Base-by-base conservation (phyloP, 176 grass and related monocot species). In the Oropetium thomaeum region DNA sequence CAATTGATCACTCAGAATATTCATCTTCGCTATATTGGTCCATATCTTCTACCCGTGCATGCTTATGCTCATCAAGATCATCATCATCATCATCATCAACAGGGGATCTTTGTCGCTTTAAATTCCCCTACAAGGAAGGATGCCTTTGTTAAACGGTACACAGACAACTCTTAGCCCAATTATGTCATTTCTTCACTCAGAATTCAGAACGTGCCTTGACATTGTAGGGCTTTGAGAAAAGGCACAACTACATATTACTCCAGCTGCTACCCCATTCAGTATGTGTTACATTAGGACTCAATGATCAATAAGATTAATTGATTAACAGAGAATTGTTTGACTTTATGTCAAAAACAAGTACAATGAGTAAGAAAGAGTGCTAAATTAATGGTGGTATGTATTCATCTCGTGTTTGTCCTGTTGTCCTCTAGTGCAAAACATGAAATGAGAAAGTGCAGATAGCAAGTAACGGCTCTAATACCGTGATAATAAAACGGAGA, bases 21-120 rank as follows among this genome's bases (percentile, higher is more conserved):
- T 85, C 80, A 41, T 90, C 90, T 72, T 45, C 87, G 37, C 83
- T 89, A 63, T 86, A 93, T 40, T 84, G 87, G 31, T 93, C 87
- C 42, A 86, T 55, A 47, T 90, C 87, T 73, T 82, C 81, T 70
- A 66, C 80, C 16, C 75, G 69, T 55, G 69, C 69, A 79, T 37
- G 81, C 69, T 79, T 83, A 64, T 83, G 62, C 62, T 83, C 80
- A 69, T 88, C 81, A 57, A 83, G 80, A 83, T 88, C 81, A 85
- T 81, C 86, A 76, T 86, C 89, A 92, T 62, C 80, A 34, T 35
- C 42, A 15, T 13, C 42, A 44, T n/a, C n/a, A n/a, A n/a, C n/a
- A n/a, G n/a, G 57, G 78, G 89, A 75, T 35, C 72, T 85, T 57
- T 61, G 79, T 53, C 76, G 69, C 71, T 93, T 90, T 17, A 62